These are phyloP conservation scores for Fusarium xylarioides DNA, from an alignment of 2,329 filamentous ascomycete species.

Conservation along the genomic window DNA sequence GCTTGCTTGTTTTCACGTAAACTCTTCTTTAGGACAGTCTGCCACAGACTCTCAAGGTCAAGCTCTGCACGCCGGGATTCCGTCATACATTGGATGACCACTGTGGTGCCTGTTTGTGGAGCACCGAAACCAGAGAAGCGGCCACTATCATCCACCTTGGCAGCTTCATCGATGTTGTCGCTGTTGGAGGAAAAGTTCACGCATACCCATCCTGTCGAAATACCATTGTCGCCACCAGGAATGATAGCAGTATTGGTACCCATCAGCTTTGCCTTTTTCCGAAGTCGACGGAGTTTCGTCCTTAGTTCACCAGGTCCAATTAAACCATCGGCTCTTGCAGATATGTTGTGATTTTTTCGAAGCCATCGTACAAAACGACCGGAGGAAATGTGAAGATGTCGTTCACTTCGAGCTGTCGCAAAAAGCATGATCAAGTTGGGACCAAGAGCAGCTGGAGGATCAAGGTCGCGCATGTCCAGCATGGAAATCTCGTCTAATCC, in stretches of 20 bases:
- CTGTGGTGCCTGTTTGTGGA: conserved; percentile 57
- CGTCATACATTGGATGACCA: conserved; percentile 68
- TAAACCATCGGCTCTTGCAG: conserved; percentile 84
- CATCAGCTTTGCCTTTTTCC: conserved; percentile 82
- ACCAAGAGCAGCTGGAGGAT: conserved; percentile 87
- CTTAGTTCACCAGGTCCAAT: conserved; percentile 92
- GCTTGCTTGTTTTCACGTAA: conserved; percentile 45
- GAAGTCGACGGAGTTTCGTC: conserved; percentile 81
- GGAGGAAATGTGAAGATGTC: conserved; percentile 90
- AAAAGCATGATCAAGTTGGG: conserved; percentile 92
- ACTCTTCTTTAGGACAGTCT: conserved; percentile 50
- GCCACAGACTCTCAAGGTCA: conserved; percentile 64
- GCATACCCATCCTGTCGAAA: conserved; percentile 95
- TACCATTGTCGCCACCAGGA: conserved; percentile 79
- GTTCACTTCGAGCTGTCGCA: conserved; percentile 89
- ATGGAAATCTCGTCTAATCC: conserved; percentile 84
- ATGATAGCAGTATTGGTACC: conserved; percentile 74
- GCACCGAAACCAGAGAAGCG: conserved; percentile 81
- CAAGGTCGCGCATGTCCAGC: conserved; percentile 83
- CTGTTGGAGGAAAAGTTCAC: conserved; percentile 83
- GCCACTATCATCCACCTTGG: conserved; percentile 58
- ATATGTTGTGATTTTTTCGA: conserved; percentile 74
- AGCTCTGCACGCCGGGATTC: conserved; percentile 62
- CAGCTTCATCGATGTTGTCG: conserved; percentile 57
- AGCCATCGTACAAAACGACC: conserved; percentile 91